These are phyloP conservation scores for Hymenoscyphus infarciens DNA, from an alignment of 2,329 filamentous ascomycete genomes.

Conservation along the genomic window DNA sequence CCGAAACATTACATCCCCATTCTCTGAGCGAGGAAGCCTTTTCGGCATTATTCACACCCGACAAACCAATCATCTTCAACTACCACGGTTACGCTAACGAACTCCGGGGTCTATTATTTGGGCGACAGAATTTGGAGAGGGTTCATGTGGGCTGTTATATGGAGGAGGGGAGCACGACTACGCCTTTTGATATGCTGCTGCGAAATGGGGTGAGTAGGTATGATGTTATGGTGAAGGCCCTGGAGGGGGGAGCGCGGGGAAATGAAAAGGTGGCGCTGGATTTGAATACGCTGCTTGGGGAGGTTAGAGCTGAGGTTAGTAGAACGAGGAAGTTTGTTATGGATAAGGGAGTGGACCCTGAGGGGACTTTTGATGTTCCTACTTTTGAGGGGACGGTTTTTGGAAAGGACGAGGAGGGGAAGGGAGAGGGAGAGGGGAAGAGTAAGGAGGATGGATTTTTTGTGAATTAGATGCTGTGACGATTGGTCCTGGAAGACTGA, in stretches of 20 bases:
- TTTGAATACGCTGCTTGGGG: conserved; percentile 55
- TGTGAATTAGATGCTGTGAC: conserved; percentile 22
- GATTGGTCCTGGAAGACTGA: no score
- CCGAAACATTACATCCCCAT: conserved; percentile 56
- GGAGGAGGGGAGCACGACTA: conserved; percentile 65
- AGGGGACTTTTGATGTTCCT: conserved; percentile 49
- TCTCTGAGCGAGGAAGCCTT: conserved; percentile 51
- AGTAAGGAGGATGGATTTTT: conserved; percentile 33
- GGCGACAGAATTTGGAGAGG: conserved; percentile 47
- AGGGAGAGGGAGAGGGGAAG: conserved; percentile 5
- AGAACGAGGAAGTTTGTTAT: conserved; percentile 51
- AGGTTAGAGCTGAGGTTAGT: conserved; percentile 47
- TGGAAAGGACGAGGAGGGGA: conserved; percentile 15
- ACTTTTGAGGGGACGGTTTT: conserved; percentile 38
- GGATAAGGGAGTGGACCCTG: conserved; percentile 49
- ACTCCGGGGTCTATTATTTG: conserved; percentile 59
- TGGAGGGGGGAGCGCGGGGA: conserved; percentile 44
- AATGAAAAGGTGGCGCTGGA: conserved; percentile 56
- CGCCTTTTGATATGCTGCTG: conserved; percentile 68
- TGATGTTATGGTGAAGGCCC: conserved; percentile 53
- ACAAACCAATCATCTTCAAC: conserved; percentile 58
- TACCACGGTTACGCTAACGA: conserved; percentile 64
- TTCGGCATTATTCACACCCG: conserved; percentile 52
- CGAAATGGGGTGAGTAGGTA: conserved; percentile 57
- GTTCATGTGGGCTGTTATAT: conserved; percentile 57